A percentile compares a stretch with the other conserved stretches of the same genome.
These are phyloP conservation scores for Centella asiatica DNA, from an alignment of 129 eudicot genomes.

Conservation along the genomic window DNA sequence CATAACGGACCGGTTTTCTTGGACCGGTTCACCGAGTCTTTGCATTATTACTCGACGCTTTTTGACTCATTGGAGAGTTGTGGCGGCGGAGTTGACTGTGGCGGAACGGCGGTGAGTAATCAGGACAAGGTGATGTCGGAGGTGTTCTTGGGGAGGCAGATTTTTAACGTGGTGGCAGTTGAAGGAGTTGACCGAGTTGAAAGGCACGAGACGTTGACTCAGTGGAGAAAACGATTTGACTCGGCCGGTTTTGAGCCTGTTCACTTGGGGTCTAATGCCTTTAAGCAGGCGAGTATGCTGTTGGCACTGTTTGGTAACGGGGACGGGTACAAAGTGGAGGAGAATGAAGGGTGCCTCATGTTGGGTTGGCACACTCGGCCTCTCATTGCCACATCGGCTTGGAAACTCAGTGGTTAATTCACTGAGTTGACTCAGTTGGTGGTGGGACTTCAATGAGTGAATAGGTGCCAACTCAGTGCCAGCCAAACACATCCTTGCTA, in stretches of 20 bases:
- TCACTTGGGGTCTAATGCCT: conserved; percentile 73
- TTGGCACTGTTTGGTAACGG: conserved; percentile 67
- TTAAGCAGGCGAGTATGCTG: conserved; percentile 79
- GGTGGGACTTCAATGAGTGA: background rate
- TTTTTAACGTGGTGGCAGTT: conserved; percentile 76
- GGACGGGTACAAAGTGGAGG: conserved; percentile 80
- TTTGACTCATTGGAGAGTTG: conserved; percentile 72
- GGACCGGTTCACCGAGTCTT: conserved; percentile 69
- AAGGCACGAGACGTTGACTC: conserved; percentile 58
- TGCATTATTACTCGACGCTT: conserved; percentile 70
- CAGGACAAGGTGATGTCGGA: conserved; percentile 72
- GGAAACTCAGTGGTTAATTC: conserved; percentile 43
- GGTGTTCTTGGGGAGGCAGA: conserved; percentile 63
- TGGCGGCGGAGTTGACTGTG: conserved; percentile 16
- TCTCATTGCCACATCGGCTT: conserved; percentile 72
- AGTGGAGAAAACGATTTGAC: conserved; percentile 48
- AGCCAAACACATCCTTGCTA: background rate
- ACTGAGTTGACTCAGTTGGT: conserved; percentile 19
- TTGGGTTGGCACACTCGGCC: conserved; percentile 92
- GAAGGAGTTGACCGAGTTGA: conserved; percentile 74
- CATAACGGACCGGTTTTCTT: conserved; percentile 61
- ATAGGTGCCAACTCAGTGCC: conserved; percentile 19
- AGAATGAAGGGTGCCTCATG: conserved; percentile 72
- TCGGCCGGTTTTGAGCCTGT: conserved; percentile 57
- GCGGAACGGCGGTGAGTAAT: conserved; percentile 17